A percentile compares a stretch with the other conserved stretches of the same genome.
These are phyloP conservation scores for Inga oerstediana DNA, from an alignment of 306 rosid species.

Conservation along the genomic window DNA sequence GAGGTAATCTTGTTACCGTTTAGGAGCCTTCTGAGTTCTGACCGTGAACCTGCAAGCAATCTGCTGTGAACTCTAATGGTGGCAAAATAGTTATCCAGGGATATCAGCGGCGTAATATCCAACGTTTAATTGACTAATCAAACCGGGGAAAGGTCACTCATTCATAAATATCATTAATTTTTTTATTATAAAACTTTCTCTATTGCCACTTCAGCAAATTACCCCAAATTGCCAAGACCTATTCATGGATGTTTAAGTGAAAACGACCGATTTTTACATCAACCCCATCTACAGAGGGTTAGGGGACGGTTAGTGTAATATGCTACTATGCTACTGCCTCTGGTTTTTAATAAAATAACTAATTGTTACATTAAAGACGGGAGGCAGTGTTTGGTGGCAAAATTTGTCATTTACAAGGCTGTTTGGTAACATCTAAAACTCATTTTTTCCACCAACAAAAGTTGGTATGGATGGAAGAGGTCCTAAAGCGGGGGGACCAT, in stretches of 20 bases:
- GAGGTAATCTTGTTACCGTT: background rate
- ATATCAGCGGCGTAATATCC: slow-evolving; percentile 17
- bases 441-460: too few relatives aligned
- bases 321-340: too few relatives aligned
- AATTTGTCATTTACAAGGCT: too few relatives aligned
- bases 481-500: too few relatives aligned
- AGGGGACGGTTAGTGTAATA: too few relatives aligned
- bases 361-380: too few relatives aligned
- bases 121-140: slow-evolving; percentile 20
- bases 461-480: too few relatives aligned
- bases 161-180: background rate
- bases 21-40: background rate
- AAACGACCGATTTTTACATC: background rate
- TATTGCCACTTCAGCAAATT: background rate
- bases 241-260: background rate
- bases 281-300: too few relatives aligned
- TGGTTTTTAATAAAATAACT: too few relatives aligned
- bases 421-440: too few relatives aligned
- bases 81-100: background rate
- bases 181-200: background rate
- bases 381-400: too few relatives aligned
- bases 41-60: background rate
- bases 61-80: background rate
- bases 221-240: background rate
- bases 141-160: background rate